Evolutionary conservation across 2,329 filamentous ascomycete genomes (phyloP).

Genomic region (Fusarium buxicola): DNA sequence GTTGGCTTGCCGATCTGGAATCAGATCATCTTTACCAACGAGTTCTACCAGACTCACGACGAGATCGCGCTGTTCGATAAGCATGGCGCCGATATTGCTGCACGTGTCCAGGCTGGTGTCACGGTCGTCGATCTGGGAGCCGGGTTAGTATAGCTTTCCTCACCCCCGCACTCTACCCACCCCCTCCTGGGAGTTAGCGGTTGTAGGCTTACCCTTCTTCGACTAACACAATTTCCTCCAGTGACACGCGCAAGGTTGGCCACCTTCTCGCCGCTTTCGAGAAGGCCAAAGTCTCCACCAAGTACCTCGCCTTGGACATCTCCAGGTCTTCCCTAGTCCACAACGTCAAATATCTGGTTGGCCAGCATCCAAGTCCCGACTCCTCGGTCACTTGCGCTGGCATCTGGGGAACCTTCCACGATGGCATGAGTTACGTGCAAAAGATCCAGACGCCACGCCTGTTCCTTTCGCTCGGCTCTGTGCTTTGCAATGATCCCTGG

Average conservation of each 20-base stretch:
- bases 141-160: constrained; percentile 50
- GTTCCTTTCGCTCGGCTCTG: constrained; percentile 57
- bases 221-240: constrained; percentile 36
- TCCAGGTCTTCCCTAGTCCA: constrained; percentile 51
- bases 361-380: constrained; percentile 42
- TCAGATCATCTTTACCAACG: constrained; percentile 53
- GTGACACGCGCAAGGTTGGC: constrained; percentile 56
- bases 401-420: constrained; percentile 55
- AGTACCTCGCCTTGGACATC: constrained; percentile 56
- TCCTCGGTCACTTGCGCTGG: constrained; percentile 51
- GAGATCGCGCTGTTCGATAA: constrained; percentile 53
- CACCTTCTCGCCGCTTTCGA: constrained; percentile 53
- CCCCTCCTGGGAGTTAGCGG: constrained; percentile 18
- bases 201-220: constrained; percentile 34
- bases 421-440: constrained; percentile 50
- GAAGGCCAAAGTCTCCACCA: constrained; percentile 42
- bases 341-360: constrained; percentile 50
- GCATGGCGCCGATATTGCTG: constrained; percentile 52
- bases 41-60: constrained; percentile 57
- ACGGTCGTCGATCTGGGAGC: constrained; percentile 57
- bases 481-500: constrained; percentile 57
- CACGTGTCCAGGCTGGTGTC: constrained; percentile 45
- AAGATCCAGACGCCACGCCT: constrained; percentile 49
- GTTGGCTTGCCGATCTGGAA: constrained; percentile 55
- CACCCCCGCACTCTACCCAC: constrained; percentile 28